Evolutionary conservation across 2,329 filamentous ascomycete species (phyloP).

Genomic region (Colletotrichum filicis): DNA sequence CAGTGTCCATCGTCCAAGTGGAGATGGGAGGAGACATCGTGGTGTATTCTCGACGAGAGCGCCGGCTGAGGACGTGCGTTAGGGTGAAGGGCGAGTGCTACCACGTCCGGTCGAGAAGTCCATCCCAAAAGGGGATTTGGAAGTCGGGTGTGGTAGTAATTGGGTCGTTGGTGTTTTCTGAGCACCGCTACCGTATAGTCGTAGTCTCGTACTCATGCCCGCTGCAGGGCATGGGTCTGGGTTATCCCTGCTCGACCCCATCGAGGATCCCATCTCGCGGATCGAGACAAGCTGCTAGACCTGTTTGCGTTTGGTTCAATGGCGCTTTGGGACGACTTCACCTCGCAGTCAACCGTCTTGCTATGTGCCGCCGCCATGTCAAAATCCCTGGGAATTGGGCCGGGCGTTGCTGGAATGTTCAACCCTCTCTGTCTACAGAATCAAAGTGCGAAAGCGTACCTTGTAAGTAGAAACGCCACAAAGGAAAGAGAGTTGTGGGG

Average conservation of each 20-base stretch:
- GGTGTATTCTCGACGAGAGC: constrained; percentile 4
- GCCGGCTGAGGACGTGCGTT: constrained; percentile 23
- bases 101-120: constrained; percentile 4
- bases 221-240: constrained; percentile 18
- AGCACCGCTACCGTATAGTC: constrained; percentile 17
- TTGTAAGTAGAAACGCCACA: constrained; percentile 6
- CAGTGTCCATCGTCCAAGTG: constrained; percentile 15
- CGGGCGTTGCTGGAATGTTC: not conserved
- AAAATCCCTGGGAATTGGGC: not conserved
- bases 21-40: constrained; percentile 23
- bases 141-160: constrained; percentile 19
- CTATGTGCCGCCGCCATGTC: constrained; percentile 1
- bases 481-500: constrained; percentile 3
- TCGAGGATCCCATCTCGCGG: constrained; percentile 15
- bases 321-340: constrained; percentile 4
- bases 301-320: constrained; percentile 20
- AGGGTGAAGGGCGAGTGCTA: not conserved
- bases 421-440: not conserved
- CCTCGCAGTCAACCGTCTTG: not conserved
- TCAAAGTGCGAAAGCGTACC: constrained; percentile 16
- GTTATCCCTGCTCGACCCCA: constrained; percentile 8
- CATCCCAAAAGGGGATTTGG: not conserved
- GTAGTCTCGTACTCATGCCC: constrained; percentile 10
- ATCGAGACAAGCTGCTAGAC: constrained; percentile 27
- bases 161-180: not conserved